A percentile compares a stretch with the other conserved stretches of the same genome.
Conservation (phyloP, 805 yeast species). For the Martiniozyma abietophila region DNA sequence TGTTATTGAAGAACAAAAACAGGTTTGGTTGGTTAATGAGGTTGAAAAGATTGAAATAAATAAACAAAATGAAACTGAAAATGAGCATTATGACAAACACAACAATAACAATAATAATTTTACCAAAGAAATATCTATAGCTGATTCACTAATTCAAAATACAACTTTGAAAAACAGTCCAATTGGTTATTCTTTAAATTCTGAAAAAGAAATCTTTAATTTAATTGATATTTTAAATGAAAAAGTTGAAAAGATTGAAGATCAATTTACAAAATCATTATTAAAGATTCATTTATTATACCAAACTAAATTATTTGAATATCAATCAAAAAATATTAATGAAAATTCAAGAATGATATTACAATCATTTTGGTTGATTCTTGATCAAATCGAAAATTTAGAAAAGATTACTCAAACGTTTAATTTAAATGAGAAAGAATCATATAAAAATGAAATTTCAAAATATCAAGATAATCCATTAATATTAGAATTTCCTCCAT, state of each 20-base stretch:
- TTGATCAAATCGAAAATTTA: slow-evolving; percentile 1
- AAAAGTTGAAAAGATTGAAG: not conserved
- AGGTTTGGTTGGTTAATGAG: too few species aligned
- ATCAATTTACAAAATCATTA: not conserved
- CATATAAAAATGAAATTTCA: too few species aligned
- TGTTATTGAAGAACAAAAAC: too few species aligned
- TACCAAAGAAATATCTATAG: not conserved
- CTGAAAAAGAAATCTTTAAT: not conserved
- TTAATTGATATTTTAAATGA: not conserved
- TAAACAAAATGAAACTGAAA: too few species aligned
- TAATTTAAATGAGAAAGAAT: too few species aligned
- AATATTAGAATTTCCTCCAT: too few species aligned
- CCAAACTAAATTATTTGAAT: not conserved
- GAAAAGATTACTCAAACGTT: too few species aligned
- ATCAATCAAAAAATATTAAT: not conserved
- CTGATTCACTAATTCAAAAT: not conserved
- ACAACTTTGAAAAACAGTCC: not conserved
- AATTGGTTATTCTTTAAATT: slow-evolving; percentile 2
- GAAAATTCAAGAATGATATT: slow-evolving; percentile 6
- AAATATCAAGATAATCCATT: too few species aligned
- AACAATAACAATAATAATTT: not conserved
- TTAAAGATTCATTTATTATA: slow-evolving; percentile 1
- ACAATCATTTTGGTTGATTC: slow-evolving; percentile 2
- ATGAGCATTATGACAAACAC: too few species aligned
- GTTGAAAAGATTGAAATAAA: too few species aligned